A percentile compares a stretch with the other conserved stretches of the same genome.
Conservation (phyloP, 257 asterid genomes). For the Petrea volubilis region DNA sequence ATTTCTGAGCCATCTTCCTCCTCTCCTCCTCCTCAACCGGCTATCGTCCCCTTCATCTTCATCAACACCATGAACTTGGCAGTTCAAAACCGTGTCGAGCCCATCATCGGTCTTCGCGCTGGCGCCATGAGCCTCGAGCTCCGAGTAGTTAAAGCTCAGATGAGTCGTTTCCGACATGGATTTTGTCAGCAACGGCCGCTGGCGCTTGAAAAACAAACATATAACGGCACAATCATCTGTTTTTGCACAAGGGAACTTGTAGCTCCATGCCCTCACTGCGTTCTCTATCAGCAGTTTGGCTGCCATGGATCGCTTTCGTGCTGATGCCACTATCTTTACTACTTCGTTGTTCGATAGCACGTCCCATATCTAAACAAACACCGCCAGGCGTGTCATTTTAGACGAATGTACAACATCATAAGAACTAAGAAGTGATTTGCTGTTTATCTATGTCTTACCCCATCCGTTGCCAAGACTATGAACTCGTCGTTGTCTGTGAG, state of each 20-base stretch:
- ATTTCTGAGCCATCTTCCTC: background rate
- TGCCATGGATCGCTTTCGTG: constrained; percentile 59
- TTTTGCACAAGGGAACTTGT: constrained; percentile 66
- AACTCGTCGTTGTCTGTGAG: constrained; percentile 70
- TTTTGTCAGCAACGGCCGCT: constrained; percentile 50
- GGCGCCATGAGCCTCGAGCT: constrained; percentile 11
- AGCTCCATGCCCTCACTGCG: constrained; percentile 75
- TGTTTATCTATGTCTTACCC: constrained; percentile 45
- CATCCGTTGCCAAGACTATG: constrained; percentile 83
- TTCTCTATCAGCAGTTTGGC: constrained; percentile 60
- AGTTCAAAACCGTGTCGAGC: constrained; percentile 75
- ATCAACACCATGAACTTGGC: constrained; percentile 29
- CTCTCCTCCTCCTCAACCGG: too few species aligned
- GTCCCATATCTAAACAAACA: constrained; percentile 66
- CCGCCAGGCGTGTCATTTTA: too few species aligned
- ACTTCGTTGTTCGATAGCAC: constrained; percentile 75
- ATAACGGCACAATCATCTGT: constrained; percentile 73
- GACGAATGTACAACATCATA: too few species aligned
- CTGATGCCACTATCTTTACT: constrained; percentile 57
- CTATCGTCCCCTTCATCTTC: constrained; percentile 25
- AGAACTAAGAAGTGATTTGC: too few species aligned
- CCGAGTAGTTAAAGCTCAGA: constrained; percentile 52
- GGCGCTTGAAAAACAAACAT: constrained; percentile 76
- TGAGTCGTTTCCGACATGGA: constrained; percentile 59
- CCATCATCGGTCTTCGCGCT: constrained; percentile 58